Evolutionary conservation across 495 filamentous ascomycete species (phyloP), one percentile per base, ranked within the genome.

Genomic region (Penicillium paxilli): DNA sequence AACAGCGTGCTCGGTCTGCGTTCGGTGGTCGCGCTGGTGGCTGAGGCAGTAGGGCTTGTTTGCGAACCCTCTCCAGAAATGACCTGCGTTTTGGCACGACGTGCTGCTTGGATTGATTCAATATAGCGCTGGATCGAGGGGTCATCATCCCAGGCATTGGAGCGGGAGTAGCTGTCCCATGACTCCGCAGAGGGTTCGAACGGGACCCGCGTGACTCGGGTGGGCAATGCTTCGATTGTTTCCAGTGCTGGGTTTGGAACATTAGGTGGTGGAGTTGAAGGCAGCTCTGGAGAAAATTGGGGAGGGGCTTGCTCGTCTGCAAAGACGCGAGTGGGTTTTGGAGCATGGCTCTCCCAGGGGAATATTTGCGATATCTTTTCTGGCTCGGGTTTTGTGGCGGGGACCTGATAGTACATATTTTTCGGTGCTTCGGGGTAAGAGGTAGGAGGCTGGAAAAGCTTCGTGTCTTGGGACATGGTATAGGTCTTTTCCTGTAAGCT

Each of bases 121-220:
- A 92, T 87, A 64, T 94, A 96, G 44, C 81, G 78, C 53, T 90
- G 83, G 58, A 96, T 96, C 49, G 88, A 82, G 2, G 88, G 88
- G 22, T 91, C 82, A 28, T 88, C 87, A 59, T 96, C 92, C 92
- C 92, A 96, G 37, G 89, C 91, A 67, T 96, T 96, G 33, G 78
- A 80, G 64, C 83, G 75, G 51, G 80, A 80, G 61, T 87, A 89
- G 54, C 72, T 70, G 45, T 82, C 72, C 83, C 85, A 94, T 9
- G 84, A 74, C 47, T 84, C 77, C 7, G 78, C 57, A 37, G 77
- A 66, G 20, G 71, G 69, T 49, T 72, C 52, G 45, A 50, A 62
- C 9, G 55, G 30, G 66, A 69, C 45, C 74, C 73, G 47, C 9
- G 55, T 26, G 66, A 69, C 45, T 74, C 73, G 47, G 1, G 28